Evolutionary conservation across 805 yeast genomes (phyloP), one percentile per base, ranked within the genome.

Genomic region (Lipomyces lipofer): DNA sequence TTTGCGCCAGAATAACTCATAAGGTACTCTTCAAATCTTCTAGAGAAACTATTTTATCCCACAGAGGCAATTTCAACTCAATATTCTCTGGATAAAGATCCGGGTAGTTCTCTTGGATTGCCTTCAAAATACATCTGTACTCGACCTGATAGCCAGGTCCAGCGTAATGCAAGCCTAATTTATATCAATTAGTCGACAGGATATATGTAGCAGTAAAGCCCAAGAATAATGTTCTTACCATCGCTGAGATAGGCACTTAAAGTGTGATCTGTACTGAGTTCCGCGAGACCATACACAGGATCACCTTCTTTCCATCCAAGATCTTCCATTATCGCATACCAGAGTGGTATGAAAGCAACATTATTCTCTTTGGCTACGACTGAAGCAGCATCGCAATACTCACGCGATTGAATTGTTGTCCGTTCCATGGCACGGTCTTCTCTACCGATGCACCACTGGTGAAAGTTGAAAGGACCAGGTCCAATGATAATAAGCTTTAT

Each of bases 261-360:
- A 80, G 47, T 36, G 7, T 51, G 40, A 7, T 63, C 63, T 7
- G 64, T 56, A 0, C 60, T 39, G n/a, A 64, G 59, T 35, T 63
- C 64, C 6, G 40, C 40, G 4, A 52, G 47, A 5, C 61, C 61
- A 13, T 25, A 13, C 12, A 51, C 38, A 1, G 51, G 52, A 12
- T 47, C 55, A n/a, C 63, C 67, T 1, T 74, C 72, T 5, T 63
- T 61, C 77, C 78, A 76, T 40, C 75, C 75, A 2, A 69, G 68
- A 2, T 74, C 70, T 47, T 71, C 67, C 65, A 22, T 59, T 57
- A 84, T 77, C 0, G 71, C 71, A 2, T 70, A 55, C 73, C 81
- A 78, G 29, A 85, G 64, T 59, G 85, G 79, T 2, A 88, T 73
- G 52, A 79, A 81, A 0, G 90, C 85, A 0, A 85, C 77, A 0